Conservation (phyloP, 768 basidiomycete species). For the Pleurotus sapidus region DNA sequence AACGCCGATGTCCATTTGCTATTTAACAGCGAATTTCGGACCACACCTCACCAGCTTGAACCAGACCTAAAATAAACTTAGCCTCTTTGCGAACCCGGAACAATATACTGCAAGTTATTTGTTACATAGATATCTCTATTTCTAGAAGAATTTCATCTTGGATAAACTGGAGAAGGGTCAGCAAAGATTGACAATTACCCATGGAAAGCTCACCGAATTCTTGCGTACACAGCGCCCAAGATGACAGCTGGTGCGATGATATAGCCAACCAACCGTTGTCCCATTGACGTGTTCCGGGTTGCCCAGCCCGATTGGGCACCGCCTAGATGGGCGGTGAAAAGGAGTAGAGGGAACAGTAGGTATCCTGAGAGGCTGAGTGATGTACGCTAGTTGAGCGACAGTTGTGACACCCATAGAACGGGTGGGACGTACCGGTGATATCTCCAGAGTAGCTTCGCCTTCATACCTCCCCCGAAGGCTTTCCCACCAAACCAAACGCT, state of each 20-base stretch:
- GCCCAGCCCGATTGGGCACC: conserved; percentile 71
- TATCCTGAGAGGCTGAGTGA: conserved; percentile 67
- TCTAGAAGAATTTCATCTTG: conserved; percentile 61
- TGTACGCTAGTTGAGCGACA: background rate
- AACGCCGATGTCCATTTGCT: too few species aligned
- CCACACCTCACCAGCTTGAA: too few species aligned
- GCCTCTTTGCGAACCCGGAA: too few species aligned
- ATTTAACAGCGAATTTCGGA: too few species aligned
- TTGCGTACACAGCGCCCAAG: conserved; percentile 39
- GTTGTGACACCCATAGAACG: background rate
- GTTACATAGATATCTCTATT: background rate
- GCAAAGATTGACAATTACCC: background rate
- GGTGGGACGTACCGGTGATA: conserved; percentile 60
- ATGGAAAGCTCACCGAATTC: conserved; percentile 45
- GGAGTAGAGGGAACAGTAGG: conserved; percentile 53
- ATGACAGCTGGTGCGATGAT: conserved; percentile 51
- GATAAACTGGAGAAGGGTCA: conserved; percentile 38
- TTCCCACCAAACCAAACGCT: conserved; percentile 76
- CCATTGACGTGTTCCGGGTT: conserved; percentile 26
- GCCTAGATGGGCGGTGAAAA: conserved; percentile 66
- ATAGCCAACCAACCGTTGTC: conserved; percentile 48
- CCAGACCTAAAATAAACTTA: too few species aligned
- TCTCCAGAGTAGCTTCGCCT: conserved; percentile 78
- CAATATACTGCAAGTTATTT: too few species aligned
- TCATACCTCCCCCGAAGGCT: conserved; percentile 66